Evolutionary conservation across 805 yeast species (phyloP), one percentile per base, ranked within the genome.

Genomic region (Kodamaea sagamina): DNA sequence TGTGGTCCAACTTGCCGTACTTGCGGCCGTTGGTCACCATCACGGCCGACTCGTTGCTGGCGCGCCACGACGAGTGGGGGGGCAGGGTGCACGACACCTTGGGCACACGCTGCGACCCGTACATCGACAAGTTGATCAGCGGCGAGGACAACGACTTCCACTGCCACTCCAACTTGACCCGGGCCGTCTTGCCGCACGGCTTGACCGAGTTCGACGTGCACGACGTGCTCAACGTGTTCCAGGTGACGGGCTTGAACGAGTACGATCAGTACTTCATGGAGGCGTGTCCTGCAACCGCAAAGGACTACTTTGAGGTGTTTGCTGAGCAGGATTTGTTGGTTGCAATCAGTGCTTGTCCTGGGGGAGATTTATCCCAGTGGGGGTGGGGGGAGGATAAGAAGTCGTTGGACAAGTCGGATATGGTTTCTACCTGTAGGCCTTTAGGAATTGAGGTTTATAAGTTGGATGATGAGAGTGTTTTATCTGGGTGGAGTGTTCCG

Each of bases 41-140:
- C 47, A 78, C 82, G 17, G 82, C 72, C 11, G 86, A 82, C 53
- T 72, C 84, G 0, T 63, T 51, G n/a, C 60, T 62, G 29, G 75
- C 78, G 27, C 72, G 83, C 48, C 77, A 77, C 49, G 82, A 80
- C 49, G 82, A 79, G 55, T 75, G 81, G 79, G 84, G 84, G 43
- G 84, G 84, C 41, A 65, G 82, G 44, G 74, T 78, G 37, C 85
- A 82, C 54, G 88, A 82, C 54, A 69, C 83, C 27, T 63, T 81
- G 57, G 86, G 86, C 25, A 82, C 86, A 2, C 67, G 87, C 48
- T 81, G 86, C 55, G 86, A 82, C 51, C 86, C 86, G 1, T 81
- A 81, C 51, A 84, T 80, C 10, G 86, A 81, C 38, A 78, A 77
- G 50, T 59, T 81, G 47, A 65, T 82, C 41, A 75, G 82, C 41